phyloP scores from a whole-genome alignment of 306 rosid species.

The Canavalia gladiata region DNA sequence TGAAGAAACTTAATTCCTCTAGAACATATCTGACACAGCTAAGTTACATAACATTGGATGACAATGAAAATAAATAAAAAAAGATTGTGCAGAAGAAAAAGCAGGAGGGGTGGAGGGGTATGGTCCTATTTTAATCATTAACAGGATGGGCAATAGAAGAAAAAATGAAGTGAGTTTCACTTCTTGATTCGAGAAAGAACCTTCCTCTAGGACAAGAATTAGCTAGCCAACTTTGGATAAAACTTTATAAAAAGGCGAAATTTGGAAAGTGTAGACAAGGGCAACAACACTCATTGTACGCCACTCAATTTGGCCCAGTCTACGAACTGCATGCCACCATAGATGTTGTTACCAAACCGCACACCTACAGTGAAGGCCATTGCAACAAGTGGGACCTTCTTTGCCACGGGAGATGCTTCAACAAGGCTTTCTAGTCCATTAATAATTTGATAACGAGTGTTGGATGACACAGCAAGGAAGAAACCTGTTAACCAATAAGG shows the following conservation, averaged over 20 bases:
- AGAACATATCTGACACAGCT: slow-evolving; percentile 7
- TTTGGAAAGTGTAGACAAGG: not conserved
- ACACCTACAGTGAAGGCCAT: slow-evolving; percentile 88
- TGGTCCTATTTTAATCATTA: slow-evolving; percentile 30
- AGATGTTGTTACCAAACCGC: slow-evolving; percentile 86
- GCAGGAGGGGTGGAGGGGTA: slow-evolving; percentile 10
- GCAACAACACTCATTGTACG: slow-evolving; percentile 61
- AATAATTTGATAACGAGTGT: slow-evolving; percentile 85
- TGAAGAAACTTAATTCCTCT: slow-evolving; percentile 18
- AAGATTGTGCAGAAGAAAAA: not conserved
- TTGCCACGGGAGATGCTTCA: slow-evolving; percentile 80
- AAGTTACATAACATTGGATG: slow-evolving; percentile 35
- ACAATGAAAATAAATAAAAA: not conserved
- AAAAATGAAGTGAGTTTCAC: slow-evolving; percentile 37
- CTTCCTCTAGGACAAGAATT: slow-evolving; percentile 32
- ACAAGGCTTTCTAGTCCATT: slow-evolving; percentile 86
- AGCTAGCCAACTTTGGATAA: slow-evolving; percentile 24
- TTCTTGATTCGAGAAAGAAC: slow-evolving; percentile 32
- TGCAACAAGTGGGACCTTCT: slow-evolving; percentile 83
- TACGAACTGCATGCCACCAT: slow-evolving; percentile 94
- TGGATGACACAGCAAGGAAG: slow-evolving; percentile 93
- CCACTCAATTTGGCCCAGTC: slow-evolving; percentile 98
- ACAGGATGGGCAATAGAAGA: slow-evolving; percentile 25
- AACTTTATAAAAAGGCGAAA: slow-evolving; percentile 28
- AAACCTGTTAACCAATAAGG: slow-evolving; percentile 66